These are phyloP conservation scores for Chaetomium globosum DNA, from an alignment of 2,329 filamentous ascomycete species.

Conservation along the genomic window DNA sequence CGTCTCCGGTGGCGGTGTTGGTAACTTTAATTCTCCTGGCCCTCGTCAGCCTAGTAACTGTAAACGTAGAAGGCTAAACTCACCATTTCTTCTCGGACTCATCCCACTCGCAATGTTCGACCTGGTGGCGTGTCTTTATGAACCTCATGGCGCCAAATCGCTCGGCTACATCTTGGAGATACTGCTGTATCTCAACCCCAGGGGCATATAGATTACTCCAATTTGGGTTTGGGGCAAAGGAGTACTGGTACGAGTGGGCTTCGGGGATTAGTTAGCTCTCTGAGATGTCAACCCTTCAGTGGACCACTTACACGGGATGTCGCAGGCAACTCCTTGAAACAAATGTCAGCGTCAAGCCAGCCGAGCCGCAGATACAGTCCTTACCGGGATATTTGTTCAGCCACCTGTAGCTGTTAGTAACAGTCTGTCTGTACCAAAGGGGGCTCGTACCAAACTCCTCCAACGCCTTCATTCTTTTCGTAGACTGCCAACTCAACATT, in stretches of 20 bases:
- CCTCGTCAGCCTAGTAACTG: background rate
- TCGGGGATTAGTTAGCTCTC: constrained; percentile 15
- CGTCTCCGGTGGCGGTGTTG: constrained; percentile 43
- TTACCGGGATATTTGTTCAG: constrained; percentile 42
- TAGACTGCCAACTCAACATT: constrained; percentile 44
- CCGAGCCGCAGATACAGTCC: background rate
- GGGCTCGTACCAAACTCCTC: constrained; percentile 42
- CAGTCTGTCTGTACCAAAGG: background rate
- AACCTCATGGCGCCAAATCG: constrained; percentile 52
- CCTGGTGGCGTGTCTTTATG: constrained; percentile 49
- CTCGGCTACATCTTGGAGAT: constrained; percentile 52
- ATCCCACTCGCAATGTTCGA: constrained; percentile 49
- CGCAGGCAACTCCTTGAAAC: constrained; percentile 40
- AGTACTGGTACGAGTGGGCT: constrained; percentile 59
- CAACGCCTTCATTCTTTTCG: constrained; percentile 43
- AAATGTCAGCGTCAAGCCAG: background rate
- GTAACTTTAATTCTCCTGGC: constrained; percentile 43
- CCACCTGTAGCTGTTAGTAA: constrained; percentile 35
- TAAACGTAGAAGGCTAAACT: background rate
- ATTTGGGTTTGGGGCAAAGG: constrained; percentile 57
- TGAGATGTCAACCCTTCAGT: background rate
- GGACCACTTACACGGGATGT: constrained; percentile 43
- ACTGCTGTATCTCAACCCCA: constrained; percentile 52
- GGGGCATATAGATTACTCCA: constrained; percentile 58
- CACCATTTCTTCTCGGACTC: constrained; percentile 46